Evolutionary conservation across 2,329 filamentous ascomycete species (phyloP), one percentile per base, ranked within the genome.

Genomic region (Laburnicola sp.): DNA sequence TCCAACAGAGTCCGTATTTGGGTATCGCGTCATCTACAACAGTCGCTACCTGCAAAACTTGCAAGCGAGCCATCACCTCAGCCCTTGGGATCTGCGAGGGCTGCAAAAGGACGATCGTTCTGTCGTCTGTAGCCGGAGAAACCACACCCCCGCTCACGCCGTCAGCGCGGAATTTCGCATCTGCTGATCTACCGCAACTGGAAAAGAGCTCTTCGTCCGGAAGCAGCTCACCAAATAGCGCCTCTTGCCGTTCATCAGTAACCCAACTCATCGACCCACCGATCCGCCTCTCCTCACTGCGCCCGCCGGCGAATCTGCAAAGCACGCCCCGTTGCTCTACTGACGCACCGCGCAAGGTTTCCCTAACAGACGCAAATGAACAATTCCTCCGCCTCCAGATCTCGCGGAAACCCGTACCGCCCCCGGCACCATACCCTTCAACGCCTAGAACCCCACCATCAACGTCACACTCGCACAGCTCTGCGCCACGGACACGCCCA

Each of bases 1-100:
- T 32, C 16, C 27, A 22, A 6, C 22, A 48, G 48, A 39, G 60
- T 47, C 22, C 48, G 40, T 16, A 40, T 49, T 3, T 46, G 42
- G 3, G 44, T 48, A 10, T 49, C 42, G 46, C 57, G 6, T 28
- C 48, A 21, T 54, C 62, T 3, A 62, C 57, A 4, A 62, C 59
- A 25, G 56, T 68, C 5, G 62, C 68, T 22, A 65, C 52, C 8
- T 72, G 69, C 54, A 70, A 68, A 44, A 57, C 56, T 7, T 72
- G 69, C 48, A 58, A 64, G 23, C 51, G 58, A 31, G 40, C 65
- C 5, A 68, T 70, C 16, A 60, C 51, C 1, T 67, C 66, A 7
- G 35, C 57, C 11, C 62, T 62, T 5, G 65, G 64, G 1, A 57
- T 70, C 23, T 72, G 69, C 38, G 62, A 69, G 46, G 54, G 50